Conservation (phyloP, 2,329 filamentous ascomycete genomes). For the Bipolaris bicolor region DNA sequence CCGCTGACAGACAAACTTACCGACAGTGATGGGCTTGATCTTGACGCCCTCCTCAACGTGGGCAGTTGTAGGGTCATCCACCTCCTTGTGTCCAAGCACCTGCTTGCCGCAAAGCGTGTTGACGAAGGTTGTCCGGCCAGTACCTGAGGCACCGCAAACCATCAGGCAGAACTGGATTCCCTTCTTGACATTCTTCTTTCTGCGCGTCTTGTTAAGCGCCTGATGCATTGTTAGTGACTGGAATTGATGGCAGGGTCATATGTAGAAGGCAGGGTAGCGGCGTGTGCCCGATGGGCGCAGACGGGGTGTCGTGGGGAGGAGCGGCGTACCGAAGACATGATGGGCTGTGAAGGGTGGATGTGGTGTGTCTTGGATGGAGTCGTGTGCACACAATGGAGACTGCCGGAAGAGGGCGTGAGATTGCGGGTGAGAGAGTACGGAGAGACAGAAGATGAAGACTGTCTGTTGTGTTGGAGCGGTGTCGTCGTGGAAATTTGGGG, state of each 20-base stretch:
- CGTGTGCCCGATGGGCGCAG: slow-evolving; percentile 29
- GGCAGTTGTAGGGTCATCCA: slow-evolving; percentile 85
- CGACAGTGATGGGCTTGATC: slow-evolving; percentile 98
- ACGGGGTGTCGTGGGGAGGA: slow-evolving; percentile 34
- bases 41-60: slow-evolving; percentile 96
- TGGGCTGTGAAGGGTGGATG: slow-evolving; percentile 30
- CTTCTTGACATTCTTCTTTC: slow-evolving; percentile 99
- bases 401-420: slow-evolving; percentile 27
- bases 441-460: slow-evolving; percentile 22
- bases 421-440: slow-evolving; percentile 18
- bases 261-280: slow-evolving; percentile 22
- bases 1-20: slow-evolving; percentile 59
- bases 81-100: slow-evolving; percentile 89
- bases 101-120: slow-evolving; percentile 98
- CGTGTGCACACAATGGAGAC: slow-evolving; percentile 28
- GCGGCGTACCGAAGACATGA: slow-evolving; percentile 48
- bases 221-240: slow-evolving; percentile 37
- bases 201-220: slow-evolving; percentile 81
- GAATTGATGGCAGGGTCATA: slow-evolving; percentile 22
- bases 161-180: slow-evolving; percentile 99
- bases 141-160: slow-evolving; percentile 98
- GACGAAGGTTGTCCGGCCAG: slow-evolving; percentile 97
- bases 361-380: slow-evolving; percentile 26
- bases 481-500: slow-evolving; percentile 50
- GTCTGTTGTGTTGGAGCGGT: slow-evolving; percentile 36